These are phyloP conservation scores for Cladophialophora chaetospira DNA, from an alignment of 2,329 filamentous ascomycete genomes.

Conservation along the genomic window DNA sequence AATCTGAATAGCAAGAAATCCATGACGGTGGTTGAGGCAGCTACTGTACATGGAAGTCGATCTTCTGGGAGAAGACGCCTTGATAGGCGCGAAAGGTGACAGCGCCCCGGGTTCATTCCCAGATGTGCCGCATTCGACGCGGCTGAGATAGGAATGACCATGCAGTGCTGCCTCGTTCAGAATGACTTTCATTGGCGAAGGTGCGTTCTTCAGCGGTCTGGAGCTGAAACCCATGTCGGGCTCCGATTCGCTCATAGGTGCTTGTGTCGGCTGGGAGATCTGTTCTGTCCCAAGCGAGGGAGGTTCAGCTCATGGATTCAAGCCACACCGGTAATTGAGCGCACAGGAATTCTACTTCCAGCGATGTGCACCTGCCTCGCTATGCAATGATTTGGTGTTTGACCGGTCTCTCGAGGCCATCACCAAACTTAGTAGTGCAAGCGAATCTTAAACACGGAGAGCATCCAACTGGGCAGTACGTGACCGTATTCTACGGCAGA, in stretches of 20 bases:
- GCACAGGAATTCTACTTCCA: not conserved
- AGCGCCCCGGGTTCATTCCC: too few species aligned
- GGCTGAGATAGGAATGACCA: not conserved
- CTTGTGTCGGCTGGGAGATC: not conserved
- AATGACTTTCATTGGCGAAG: not conserved
- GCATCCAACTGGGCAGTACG: too few species aligned
- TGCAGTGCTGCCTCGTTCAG: not conserved
- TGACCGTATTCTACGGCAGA: too few species aligned
- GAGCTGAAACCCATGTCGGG: not conserved
- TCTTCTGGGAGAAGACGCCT: not conserved
- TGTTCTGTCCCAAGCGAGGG: not conserved
- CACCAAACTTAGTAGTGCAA: too few species aligned
- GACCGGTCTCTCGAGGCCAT: too few species aligned
- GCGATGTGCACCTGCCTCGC: too few species aligned
- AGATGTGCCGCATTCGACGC: not conserved
- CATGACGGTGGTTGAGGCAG: not conserved
- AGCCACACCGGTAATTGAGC: not conserved
- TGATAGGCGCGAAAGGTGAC: too few species aligned
- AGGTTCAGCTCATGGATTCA: not conserved
- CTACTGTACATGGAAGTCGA: too few species aligned
- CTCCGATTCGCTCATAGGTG: not conserved
- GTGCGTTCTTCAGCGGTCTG: conserved; percentile 1
- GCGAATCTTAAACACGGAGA: too few species aligned
- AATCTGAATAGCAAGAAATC: not conserved
- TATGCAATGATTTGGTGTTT: too few species aligned